Conservation (phyloP, 345 rosid genomes). For the Arabis alpina region DNA sequence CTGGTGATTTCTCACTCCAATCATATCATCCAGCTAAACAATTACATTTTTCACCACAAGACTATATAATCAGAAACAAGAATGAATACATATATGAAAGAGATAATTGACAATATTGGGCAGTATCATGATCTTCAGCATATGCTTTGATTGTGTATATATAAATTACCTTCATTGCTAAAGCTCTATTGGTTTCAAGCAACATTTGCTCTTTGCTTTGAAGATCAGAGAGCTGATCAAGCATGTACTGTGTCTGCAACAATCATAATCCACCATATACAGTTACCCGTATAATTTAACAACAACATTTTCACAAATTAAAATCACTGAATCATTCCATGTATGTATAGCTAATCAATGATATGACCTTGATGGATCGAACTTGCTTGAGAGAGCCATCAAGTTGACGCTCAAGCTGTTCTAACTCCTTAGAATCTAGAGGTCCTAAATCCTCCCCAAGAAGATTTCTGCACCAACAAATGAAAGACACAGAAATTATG, state of each 20-base stretch:
- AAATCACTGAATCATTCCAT: neutral
- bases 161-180: conserved; percentile 66
- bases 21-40: conserved; percentile 73
- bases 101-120: neutral
- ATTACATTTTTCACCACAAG: conserved; percentile 15
- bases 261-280: conserved; percentile 21
- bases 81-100: neutral
- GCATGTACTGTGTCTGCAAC: conserved; percentile 89
- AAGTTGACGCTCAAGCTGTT: conserved; percentile 75
- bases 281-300: conserved; percentile 1
- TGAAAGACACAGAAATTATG: conserved; percentile 4
- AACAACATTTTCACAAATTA: conserved; percentile 18
- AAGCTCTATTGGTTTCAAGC: conserved; percentile 85
- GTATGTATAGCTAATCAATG: conserved; percentile 2
- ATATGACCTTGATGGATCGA: conserved; percentile 72
- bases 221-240: conserved; percentile 92
- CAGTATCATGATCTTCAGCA: conserved; percentile 20
- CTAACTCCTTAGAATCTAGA: conserved; percentile 64
- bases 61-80: too few species aligned
- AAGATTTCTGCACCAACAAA: conserved; percentile 60
- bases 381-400: conserved; percentile 77
- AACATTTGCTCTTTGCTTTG: conserved; percentile 87
- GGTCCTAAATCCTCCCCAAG: conserved; percentile 85
- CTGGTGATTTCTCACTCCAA: conserved; percentile 58
- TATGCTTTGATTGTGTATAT: neutral